phyloP scores from a whole-genome alignment of 2,329 filamentous ascomycete genomes.

The Xylariales sp. region DNA sequence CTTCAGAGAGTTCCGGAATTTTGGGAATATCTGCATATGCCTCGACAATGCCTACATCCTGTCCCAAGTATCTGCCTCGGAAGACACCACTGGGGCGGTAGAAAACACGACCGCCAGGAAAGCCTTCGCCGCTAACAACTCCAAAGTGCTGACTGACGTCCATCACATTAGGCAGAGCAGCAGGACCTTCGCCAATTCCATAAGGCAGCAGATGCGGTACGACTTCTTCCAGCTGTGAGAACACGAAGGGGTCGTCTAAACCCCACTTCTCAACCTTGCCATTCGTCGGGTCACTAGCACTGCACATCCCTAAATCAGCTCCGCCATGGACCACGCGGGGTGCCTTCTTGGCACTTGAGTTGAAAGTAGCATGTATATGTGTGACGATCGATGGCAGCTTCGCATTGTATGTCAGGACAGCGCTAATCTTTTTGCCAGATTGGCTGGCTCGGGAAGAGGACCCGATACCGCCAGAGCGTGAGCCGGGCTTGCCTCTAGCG shows the following conservation, averaged over 20 bases:
- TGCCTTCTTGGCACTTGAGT: constrained; percentile 62
- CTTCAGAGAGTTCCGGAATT: constrained; percentile 64
- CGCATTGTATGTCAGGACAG: constrained; percentile 81
- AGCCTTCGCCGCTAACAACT: constrained; percentile 79
- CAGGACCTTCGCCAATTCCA: constrained; percentile 73
- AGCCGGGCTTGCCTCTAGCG: constrained; percentile 72
- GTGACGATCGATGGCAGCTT: constrained; percentile 76
- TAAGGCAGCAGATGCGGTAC: constrained; percentile 70
- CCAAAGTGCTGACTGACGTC: constrained; percentile 85
- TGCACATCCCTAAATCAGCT: constrained; percentile 72
- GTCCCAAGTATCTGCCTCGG: constrained; percentile 68
- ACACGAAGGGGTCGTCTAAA: constrained; percentile 67
- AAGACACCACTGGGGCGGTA: constrained; percentile 72
- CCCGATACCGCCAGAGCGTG: constrained; percentile 47
- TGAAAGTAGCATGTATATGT: constrained; percentile 74
- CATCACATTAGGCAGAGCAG: constrained; percentile 80
- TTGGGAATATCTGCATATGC: constrained; percentile 72
- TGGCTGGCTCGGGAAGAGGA: constrained; percentile 43
- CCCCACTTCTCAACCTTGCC: constrained; percentile 82
- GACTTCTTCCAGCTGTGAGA: constrained; percentile 74
- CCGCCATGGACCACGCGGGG: constrained; percentile 81
- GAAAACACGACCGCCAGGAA: constrained; percentile 75
- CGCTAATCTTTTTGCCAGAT: constrained; percentile 61
- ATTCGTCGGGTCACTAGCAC: constrained; percentile 72
- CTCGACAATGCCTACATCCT: constrained; percentile 55